Evolutionary conservation across 768 basidiomycete genomes (phyloP), one percentile per base, ranked within the genome.

Genomic region (Glaciozyma antarctica): DNA sequence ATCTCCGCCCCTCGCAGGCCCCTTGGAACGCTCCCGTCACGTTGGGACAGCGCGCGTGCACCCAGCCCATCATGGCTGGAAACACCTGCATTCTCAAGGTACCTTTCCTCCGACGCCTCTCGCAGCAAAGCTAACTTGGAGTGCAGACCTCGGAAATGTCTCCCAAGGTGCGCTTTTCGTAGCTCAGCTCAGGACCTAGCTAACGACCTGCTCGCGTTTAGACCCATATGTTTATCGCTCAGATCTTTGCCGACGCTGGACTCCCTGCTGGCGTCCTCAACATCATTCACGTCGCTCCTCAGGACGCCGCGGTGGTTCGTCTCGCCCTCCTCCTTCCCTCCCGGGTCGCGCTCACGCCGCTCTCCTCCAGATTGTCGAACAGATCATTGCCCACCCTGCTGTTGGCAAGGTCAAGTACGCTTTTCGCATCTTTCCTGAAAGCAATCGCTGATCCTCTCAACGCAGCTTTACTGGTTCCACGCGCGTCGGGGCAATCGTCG

Each of bases 61-160:
- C 76, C 2, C 75, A 77, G 60, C 77, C 79, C 22, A 69, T 80
- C 41, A 76, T 77, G 61, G 77, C 76, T 26, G 79, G 79, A 0
- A 80, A 80, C 70, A 74, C 76, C 6, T 75, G 76, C 53, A 61
- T 78, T 19, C 57, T 77, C 51, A 77, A 77, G 72, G 47, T 48
- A 21, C 47, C n/a, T n/a, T n/a, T 19, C 6, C 47, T 22, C 47
- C 10, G 47, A 7, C 21, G 8, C 8, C 47, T 6, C 8, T 6
- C n/a, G 47, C 5, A n/a, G 7, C 21, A 17, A 2, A 7, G n/a
- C 47, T n/a, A 22, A 48, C 63, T 10, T 57, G 63, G 4, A 55
- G 53, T 62, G 22, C 64, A 68, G 60, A 76, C 78, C 13, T 75
- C 74, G 28, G 74, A 75, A 28, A 66, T 74, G 51, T 73, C 74